Base-by-base conservation (phyloP, 768 basidiomycete genomes). In the Termitomyces sp. region DNA sequence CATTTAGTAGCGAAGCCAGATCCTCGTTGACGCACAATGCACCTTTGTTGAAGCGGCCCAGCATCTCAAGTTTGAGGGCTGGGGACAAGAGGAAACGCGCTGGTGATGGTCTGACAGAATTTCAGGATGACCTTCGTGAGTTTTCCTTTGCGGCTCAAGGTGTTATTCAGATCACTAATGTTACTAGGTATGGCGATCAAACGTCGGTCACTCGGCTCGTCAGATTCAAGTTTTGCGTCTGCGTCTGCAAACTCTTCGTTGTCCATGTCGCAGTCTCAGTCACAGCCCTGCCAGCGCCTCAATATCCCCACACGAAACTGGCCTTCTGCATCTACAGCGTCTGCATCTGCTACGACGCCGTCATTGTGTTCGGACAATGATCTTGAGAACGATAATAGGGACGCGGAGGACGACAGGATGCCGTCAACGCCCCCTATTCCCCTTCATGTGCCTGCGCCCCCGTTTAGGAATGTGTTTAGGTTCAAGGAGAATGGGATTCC, bases 311-410 rank as follows among this genome's bases (percentile, higher is more conserved):
- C 56, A 16, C n/a, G 50, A 35, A 47, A 47, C 23, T 56, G 62
- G 56, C 55, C 51, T 17, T 59, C 59, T 47, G 32, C 37, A 16
- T 55, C 54, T 35, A 47, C 44, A 38, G 43, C 55, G 5, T 66
- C 65, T 56, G 65, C 67, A 42, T 62, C 70, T 19, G 58, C 65
- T 7, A 66, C 80, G 7, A 91, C 89, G 0, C 89, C 89, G 0
- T 90, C 88, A 0, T 73, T 91, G 16, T 87, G 82, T 63, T 90
- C 89, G 3, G 89, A 91, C 65, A 86, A 87, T 56, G 87, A 76
- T 19, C 53, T 61, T 32, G 76, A 86, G 34, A 71, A 72, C 47
- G 75, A 85, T 38, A 70, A 72, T 49, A 79, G 79, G 16, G 76
- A 82, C 32, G 80, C 80, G 50, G 75, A 75, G 5, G 80, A 83